phyloP scores from a whole-genome alignment of 1,284 basidiomycete species.

The Malassezia brasiliensis region DNA sequence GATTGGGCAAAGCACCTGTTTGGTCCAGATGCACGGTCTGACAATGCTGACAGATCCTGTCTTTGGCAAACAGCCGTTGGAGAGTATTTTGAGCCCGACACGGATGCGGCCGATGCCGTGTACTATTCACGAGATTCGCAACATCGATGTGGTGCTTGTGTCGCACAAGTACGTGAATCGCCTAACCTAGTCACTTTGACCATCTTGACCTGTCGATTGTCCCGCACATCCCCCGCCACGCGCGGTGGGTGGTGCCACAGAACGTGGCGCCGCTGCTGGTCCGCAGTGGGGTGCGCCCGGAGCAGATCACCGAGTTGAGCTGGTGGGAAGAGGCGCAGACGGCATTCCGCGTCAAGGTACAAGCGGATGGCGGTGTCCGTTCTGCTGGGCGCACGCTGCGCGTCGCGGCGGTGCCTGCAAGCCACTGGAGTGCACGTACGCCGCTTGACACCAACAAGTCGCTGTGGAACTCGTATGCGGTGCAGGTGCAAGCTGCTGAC shows the following conservation, averaged over 20 bases:
- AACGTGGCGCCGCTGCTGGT: slow-evolving; percentile 32
- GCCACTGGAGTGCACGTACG: slow-evolving; percentile 52
- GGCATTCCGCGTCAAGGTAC: background rate
- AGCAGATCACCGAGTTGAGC: slow-evolving; percentile 34
- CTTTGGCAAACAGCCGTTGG: slow-evolving; percentile 50
- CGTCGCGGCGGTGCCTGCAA: slow-evolving; percentile 28
- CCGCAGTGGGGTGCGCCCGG: slow-evolving; percentile 24
- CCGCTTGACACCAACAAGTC: slow-evolving; percentile 52
- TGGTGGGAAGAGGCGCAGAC: slow-evolving; percentile 41
- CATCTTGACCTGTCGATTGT: slow-evolving; percentile 36
- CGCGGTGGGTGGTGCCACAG: slow-evolving; percentile 39
- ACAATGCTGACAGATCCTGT: slow-evolving; percentile 53
- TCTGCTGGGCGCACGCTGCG: slow-evolving; percentile 13
- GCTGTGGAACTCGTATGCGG: slow-evolving; percentile 47
- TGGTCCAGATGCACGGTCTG: slow-evolving; percentile 51
- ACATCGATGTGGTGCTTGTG: slow-evolving; percentile 51
- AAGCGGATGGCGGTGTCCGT: background rate
- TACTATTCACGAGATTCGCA: slow-evolving; percentile 45
- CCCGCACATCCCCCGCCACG: slow-evolving; percentile 23
- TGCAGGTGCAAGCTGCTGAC: slow-evolving; percentile 10
- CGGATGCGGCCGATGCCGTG: slow-evolving; percentile 51
- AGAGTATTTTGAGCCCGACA: slow-evolving; percentile 49
- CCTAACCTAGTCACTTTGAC: slow-evolving; percentile 26
- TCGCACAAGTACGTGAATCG: slow-evolving; percentile 50
- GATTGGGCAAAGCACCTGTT: slow-evolving; percentile 40